Percentiles rank a stretch among this genome's conserved stretches.
Conservation (phyloP, 2,329 filamentous ascomycete species). For the Cladophialophora immunda region DNA sequence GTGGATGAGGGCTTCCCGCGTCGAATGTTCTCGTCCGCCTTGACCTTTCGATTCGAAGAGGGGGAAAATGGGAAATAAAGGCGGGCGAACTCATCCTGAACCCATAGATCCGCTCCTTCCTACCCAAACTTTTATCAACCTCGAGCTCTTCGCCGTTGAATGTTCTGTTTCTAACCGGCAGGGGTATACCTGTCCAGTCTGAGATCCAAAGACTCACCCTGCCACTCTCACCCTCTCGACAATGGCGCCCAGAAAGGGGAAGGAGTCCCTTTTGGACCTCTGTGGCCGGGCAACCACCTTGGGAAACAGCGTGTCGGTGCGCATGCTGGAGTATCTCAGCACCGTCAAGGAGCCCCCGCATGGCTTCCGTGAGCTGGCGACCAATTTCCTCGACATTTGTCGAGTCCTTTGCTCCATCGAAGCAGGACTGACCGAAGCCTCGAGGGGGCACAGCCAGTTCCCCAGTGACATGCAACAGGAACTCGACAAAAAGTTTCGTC, state of each 20-base stretch:
- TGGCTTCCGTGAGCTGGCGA: slow-evolving; percentile 67
- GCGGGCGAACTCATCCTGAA: background rate
- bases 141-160: background rate
- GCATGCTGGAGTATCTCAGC: slow-evolving; percentile 70
- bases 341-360: slow-evolving; percentile 63
- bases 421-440: slow-evolving; percentile 67
- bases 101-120: background rate
- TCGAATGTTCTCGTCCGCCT: slow-evolving; percentile 1
- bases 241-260: slow-evolving; percentile 39
- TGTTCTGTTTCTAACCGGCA: background rate
- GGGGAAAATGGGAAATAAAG: slow-evolving; percentile 1
- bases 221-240: background rate
- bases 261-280: slow-evolving; percentile 57
- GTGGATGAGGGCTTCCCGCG: slow-evolving; percentile 1
- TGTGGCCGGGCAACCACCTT: slow-evolving; percentile 67
- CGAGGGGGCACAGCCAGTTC: slow-evolving; percentile 61
- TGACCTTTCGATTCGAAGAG: background rate
- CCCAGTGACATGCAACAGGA: slow-evolving; percentile 70
- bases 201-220: slow-evolving; percentile 4
- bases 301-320: slow-evolving; percentile 71
- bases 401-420: slow-evolving; percentile 74
- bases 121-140: background rate
- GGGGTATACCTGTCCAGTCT: background rate
- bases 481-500: slow-evolving; percentile 70
- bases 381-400: slow-evolving; percentile 73